Base-by-base conservation (phyloP, 495 filamentous ascomycete species). In the Oidiodendron maius region DNA sequence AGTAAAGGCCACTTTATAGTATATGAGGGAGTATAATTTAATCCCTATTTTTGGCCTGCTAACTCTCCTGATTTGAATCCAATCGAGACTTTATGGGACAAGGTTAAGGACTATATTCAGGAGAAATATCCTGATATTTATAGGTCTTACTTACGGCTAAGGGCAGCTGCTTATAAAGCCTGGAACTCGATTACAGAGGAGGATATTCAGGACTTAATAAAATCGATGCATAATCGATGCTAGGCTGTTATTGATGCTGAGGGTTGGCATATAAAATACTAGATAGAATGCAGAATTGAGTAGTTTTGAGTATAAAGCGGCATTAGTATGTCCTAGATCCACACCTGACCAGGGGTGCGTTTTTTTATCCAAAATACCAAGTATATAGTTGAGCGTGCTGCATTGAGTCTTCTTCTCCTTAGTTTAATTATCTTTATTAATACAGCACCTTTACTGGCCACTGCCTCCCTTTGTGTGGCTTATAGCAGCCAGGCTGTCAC, bases 131-230 rank as follows among this genome's bases (percentile, higher is more conserved):
- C 39, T 32, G 13, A 50, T 18, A 38, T 50, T 5, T 18, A 50
- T 39, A 50, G 47, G 3, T 21, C 4, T 5, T 51, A 46, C 39
- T 23, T 22, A 5, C 34, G 49, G 18, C 23, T 51, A 36, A 15
- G 49, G 28, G 10, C 23, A 40, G 51, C 20, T 5, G 24, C 50
- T 3, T 4, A 38, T 3, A 44, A 54, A 32, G 51, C 45, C 22
- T 54, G 36, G 51, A 39, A 50, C 5, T 54, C 47, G 32, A 54
- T 50, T 42, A 42, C 40, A 9, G 4, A 42, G 17, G 35, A 53
- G 9, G 26, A 36, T 16, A 20, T 50, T 17, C 42, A 26, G 20
- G 51, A 44, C n/a, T 36, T 54, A 12, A 40, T 44, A 22, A 17
- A 39, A 18, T 10, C 11, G 13, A 54, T 54, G 38, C 15, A 17